These are phyloP conservation scores for Nematodospora anomalae DNA, from an alignment of 1,139 yeast species.

Conservation along the genomic window DNA sequence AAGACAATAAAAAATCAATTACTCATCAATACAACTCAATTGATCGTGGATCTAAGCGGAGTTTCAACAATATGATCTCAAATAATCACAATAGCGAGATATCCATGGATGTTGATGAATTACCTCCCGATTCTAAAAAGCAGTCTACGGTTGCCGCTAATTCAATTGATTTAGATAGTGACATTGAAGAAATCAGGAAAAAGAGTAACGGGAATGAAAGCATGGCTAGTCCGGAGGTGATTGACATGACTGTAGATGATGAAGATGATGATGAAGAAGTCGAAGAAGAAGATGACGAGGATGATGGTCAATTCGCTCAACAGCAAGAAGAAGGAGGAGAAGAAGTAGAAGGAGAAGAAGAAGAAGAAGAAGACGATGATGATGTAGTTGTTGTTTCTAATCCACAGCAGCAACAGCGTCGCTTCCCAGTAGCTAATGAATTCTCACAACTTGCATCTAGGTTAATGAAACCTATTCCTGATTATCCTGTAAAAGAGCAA, in stretches of 20 bases:
- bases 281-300: constrained; percentile 6
- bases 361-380: constrained; percentile 7
- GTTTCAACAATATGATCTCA: constrained; percentile 17
- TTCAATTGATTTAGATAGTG: constrained; percentile 10
- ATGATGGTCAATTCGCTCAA: constrained; percentile 5
- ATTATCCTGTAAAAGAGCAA: constrained; percentile 42
- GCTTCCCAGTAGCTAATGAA: constrained; percentile 32
- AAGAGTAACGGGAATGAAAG: constrained; percentile 1
- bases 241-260: constrained; percentile 13
- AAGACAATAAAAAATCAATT: constrained; percentile 2
- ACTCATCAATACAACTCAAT: constrained; percentile 11
- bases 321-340: constrained; percentile 10
- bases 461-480: constrained; percentile 45
- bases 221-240: constrained; percentile 11
- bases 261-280: constrained; percentile 7
- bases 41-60: constrained; percentile 17
- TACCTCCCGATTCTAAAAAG: constrained; percentile 9
- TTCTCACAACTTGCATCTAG: constrained; percentile 28
- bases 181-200: constrained; percentile 1
- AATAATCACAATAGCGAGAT: constrained; percentile 16
- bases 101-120: constrained; percentile 10
- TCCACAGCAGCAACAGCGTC: constrained; percentile 2
- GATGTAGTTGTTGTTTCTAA: constrained; percentile 3
- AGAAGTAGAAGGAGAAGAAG: constrained; percentile 9
- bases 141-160: constrained; percentile 3